A percentile compares a stretch with the other conserved stretches of the same genome.
Conservation (phyloP, 1,139 yeast species). For the Taiozyma onychis region DNA sequence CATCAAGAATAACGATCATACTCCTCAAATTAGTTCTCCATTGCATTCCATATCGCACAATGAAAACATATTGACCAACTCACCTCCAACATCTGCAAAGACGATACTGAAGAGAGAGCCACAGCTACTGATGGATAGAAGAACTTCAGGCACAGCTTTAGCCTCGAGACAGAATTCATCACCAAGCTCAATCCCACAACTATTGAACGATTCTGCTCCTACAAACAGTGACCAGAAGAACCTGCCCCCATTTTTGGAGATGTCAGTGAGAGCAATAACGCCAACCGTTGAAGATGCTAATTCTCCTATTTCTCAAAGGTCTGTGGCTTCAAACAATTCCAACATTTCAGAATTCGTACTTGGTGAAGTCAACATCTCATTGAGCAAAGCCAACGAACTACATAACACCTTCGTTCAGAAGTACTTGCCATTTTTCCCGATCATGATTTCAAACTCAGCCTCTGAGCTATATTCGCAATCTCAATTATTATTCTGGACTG, state of each 20-base stretch:
- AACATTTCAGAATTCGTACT: slow-evolving; percentile 55
- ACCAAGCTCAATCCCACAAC: slow-evolving; percentile 26
- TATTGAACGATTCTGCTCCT: slow-evolving; percentile 34
- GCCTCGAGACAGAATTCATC: slow-evolving; percentile 20
- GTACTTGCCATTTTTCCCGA: slow-evolving; percentile 75
- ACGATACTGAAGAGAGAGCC: slow-evolving; percentile 32
- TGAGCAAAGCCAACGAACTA: slow-evolving; percentile 63
- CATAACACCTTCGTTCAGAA: slow-evolving; percentile 63
- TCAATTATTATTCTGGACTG: slow-evolving; percentile 85
- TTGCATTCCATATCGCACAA: slow-evolving; percentile 8
- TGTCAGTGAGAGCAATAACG: slow-evolving; percentile 28
- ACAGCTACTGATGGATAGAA: slow-evolving; percentile 26
- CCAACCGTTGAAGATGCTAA: slow-evolving; percentile 18
- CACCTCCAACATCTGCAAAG: slow-evolving; percentile 21
- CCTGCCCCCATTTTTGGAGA: slow-evolving; percentile 30
- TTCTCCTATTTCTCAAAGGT: slow-evolving; percentile 21
- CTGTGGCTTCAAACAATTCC: slow-evolving; percentile 27
- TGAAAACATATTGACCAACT: slow-evolving; percentile 3
- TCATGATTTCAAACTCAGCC: slow-evolving; percentile 65
- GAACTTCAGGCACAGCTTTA: slow-evolving; percentile 21
- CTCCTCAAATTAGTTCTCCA: slow-evolving; percentile 19
- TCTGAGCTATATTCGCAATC: slow-evolving; percentile 78
- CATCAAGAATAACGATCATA: slow-evolving; percentile 28
- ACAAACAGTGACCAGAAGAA: slow-evolving; percentile 27
- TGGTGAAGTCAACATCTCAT: slow-evolving; percentile 67